Conservation (phyloP, 306 rosid genomes). For the Glycine latifolia region DNA sequence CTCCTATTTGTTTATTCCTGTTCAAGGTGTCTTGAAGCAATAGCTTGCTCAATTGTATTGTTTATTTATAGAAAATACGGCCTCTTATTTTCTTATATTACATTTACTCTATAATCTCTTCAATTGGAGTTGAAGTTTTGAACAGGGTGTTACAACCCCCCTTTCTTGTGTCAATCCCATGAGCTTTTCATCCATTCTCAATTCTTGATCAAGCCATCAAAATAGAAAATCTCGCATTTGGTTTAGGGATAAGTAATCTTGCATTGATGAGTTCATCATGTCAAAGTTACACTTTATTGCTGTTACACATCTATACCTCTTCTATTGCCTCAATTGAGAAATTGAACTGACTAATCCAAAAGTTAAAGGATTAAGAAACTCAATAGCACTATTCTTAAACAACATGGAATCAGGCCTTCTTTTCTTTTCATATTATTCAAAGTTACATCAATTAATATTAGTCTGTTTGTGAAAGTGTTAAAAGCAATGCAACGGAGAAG, state of each 20-base stretch:
- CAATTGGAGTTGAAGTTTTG: not conserved
- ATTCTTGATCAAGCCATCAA: not conserved
- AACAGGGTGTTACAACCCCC: no score
- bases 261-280: not conserved
- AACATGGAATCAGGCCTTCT: no score
- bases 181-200: not conserved
- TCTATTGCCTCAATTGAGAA: not conserved
- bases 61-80: not conserved
- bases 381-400: no score
- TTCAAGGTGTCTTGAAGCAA: slow-evolving; percentile 19
- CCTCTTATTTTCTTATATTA: slow-evolving; percentile 24
- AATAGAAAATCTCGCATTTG: not conserved
- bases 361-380: no score
- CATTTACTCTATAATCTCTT: slow-evolving; percentile 7
- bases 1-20: not conserved
- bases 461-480: no score
- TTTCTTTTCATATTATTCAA: no score
- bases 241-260: not conserved
- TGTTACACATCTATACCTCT: not conserved
- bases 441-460: not conserved
- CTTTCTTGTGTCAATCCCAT: not conserved
- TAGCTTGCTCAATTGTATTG: not conserved
- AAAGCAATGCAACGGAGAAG: no score
- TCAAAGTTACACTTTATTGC: not conserved
- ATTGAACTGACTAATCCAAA: no score